These are phyloP conservation scores for Cutaneotrichosporon arboriforme DNA, from an alignment of 1,284 basidiomycete species.

Conservation along the genomic window DNA sequence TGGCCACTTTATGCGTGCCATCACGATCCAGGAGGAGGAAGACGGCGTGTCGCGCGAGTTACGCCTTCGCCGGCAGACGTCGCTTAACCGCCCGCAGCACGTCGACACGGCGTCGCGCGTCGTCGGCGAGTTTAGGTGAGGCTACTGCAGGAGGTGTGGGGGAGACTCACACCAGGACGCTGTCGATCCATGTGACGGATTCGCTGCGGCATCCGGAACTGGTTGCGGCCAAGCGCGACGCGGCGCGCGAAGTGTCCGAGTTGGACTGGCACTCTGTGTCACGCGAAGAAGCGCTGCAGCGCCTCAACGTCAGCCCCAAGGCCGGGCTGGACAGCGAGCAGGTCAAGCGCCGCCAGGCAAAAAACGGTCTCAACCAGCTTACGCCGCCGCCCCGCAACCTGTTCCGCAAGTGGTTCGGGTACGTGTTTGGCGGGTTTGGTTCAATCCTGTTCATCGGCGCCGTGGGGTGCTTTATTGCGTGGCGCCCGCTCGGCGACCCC, in stretches of 20 bases:
- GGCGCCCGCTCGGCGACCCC: constrained; percentile 50
- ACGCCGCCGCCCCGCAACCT: constrained; percentile 45
- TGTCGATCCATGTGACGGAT: constrained; percentile 43
- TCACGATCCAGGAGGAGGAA: constrained; percentile 26
- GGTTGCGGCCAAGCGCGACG: constrained; percentile 13
- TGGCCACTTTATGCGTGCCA: constrained; percentile 12
- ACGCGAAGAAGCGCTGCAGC: constrained; percentile 52
- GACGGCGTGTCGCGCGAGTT: constrained; percentile 14
- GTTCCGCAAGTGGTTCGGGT: constrained; percentile 48
- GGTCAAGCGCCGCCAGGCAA: constrained; percentile 50
- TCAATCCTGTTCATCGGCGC: constrained; percentile 55
- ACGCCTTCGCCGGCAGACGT: constrained; percentile 25
- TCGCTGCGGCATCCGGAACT: constrained; percentile 22
- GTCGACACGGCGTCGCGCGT: constrained; percentile 28
- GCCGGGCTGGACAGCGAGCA: constrained; percentile 54
- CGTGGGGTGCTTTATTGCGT: constrained; percentile 51
- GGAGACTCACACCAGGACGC: constrained; percentile 28
- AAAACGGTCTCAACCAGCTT: constrained; percentile 48
- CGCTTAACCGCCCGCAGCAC: constrained; percentile 19
- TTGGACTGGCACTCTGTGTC: constrained; percentile 58
- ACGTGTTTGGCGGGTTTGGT: constrained; percentile 55
- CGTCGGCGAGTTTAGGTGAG: constrained; percentile 40
- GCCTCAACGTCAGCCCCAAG: constrained; percentile 52
- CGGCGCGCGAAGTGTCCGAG: constrained; percentile 32
- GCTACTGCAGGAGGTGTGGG: not conserved